Evolutionary conservation across 805 yeast genomes (phyloP), one percentile per base, ranked within the genome.

Genomic region (Lachancea lanzarotensis): DNA sequence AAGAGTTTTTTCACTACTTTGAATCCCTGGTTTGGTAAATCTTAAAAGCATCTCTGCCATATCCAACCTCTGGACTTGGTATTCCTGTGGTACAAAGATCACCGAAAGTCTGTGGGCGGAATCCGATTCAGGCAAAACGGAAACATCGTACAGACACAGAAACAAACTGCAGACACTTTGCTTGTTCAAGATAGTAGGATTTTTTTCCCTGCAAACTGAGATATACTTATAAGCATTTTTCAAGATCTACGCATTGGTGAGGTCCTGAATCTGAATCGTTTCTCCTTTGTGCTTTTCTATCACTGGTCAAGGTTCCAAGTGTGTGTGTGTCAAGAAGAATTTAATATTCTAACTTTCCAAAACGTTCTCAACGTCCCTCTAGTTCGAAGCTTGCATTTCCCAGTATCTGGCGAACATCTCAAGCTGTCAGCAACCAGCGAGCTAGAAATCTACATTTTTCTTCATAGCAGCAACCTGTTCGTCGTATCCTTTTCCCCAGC

Each of bases 121-220:
- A 42, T 29, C 45, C 45, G 35, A 42, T 42, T 42, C 45, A 42
- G 45, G 45, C 34, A 42, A 42, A 42, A 42, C 40, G 45, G 45
- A 42, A 42, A 42, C 45, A 42, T 22, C 36, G 31, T 42, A n/a
- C 33, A 15, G 19, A 31, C 26, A 38, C 30, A 17, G 38, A 35
- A 20, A 35, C 27, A 20, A 32, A 32, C 35, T 4, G 35, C 35
- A 32, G 18, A 32, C 13, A 19, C 35, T 15, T 32, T 17, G 19
- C 19, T 15, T 32, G 19, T 32, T 16, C 35, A 15, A 39, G 15
- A n/a, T 17, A 17, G 35, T 18, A 19, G 36, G 15, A 17, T 31
- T 31, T 22, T 19, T 39, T 39, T 39, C 20, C 27, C 19, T 15
- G 31, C 13, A 22, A 22, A 22, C 25, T 22, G 25, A 22, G 25